These are phyloP conservation scores for Bipolaris zeicola DNA, from an alignment of 2,329 filamentous ascomycete species.

Conservation along the genomic window DNA sequence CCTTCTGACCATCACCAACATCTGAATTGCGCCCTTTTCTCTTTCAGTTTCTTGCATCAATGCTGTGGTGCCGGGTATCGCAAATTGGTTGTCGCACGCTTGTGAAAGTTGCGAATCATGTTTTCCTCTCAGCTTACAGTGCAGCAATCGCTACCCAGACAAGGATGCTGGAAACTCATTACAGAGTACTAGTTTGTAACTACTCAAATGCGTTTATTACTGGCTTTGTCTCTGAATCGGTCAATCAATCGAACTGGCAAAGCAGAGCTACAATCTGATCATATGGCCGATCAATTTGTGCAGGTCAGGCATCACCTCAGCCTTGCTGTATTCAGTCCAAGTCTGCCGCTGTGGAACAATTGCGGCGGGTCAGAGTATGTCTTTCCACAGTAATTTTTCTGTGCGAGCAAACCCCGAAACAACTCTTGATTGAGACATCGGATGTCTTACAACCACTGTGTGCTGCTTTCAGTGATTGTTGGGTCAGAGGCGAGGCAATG, in stretches of 20 bases:
- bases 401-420: too few species aligned
- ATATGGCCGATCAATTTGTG: neutral
- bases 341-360: neutral
- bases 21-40: neutral
- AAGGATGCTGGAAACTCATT: neutral
- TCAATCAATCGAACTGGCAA: neutral
- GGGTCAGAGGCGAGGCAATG: neutral
- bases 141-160: neutral
- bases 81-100: neutral
- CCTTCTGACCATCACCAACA: too few species aligned
- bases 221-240: neutral
- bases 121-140: neutral
- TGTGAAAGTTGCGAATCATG: neutral
- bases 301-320: neutral
- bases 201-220: too few species aligned
- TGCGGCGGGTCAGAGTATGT: neutral
- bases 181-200: neutral
- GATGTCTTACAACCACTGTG: neutral
- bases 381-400: too few species aligned
- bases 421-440: neutral
- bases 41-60: neutral
- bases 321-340: neutral
- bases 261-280: neutral
- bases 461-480: neutral
- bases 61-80: too few species aligned